Base-by-base conservation (phyloP, 2,329 filamentous ascomycete species). In the Taxawa tesnikishii region DNA sequence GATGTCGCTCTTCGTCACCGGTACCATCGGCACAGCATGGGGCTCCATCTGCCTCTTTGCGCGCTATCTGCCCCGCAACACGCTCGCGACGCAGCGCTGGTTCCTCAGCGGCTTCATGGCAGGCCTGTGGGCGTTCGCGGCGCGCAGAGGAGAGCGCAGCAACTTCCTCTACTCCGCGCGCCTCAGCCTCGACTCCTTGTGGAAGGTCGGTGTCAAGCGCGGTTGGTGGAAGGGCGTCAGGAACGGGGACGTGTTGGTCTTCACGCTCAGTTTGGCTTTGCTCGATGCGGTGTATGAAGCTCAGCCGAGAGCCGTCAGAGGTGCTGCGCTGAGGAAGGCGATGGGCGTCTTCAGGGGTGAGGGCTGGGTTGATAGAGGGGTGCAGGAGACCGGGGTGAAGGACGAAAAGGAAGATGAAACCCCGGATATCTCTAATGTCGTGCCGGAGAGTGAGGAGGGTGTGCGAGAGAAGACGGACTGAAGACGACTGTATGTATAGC, bases 201-300 rank as follows among this genome's bases (percentile, higher is more conserved):
- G 85, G 83, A 93, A 93, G 63, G 83, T 93, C 0, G 85, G 87
- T n/a, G 73, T 81, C 34, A 96, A 96, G 73, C 67, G 79, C 19
- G 72, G 83, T 2, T 84, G 84, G 75, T 94, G 88, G 84, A 75
- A 70, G 42, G 83, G 83, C 8, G 68, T 90, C 52, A 73, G 70
- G 46, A 81, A 83, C 23, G 85, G 85, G 0, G 88, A 96, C 56
- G 73, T 94, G 4, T 72, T 79, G 61, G 62, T 96, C 3, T 87
- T 96, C 49, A 79, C 88, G 11, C 56, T 75, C 12, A 81, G 83
- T 29, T 65, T 94, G 58, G 82, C 83, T 45, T 56, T 87, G 12
- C 74, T 87, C 12, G 83, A 85, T 34, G 71, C 73, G 6, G 73
- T 90, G 2, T 83, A 88, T 48, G 83, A 92, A 60, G 63, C 68